Percentiles rank a stretch among this genome's conserved stretches.
Evolutionary conservation across 805 yeast species (phyloP).

Genomic region (Zygosaccharomyces lentus): DNA sequence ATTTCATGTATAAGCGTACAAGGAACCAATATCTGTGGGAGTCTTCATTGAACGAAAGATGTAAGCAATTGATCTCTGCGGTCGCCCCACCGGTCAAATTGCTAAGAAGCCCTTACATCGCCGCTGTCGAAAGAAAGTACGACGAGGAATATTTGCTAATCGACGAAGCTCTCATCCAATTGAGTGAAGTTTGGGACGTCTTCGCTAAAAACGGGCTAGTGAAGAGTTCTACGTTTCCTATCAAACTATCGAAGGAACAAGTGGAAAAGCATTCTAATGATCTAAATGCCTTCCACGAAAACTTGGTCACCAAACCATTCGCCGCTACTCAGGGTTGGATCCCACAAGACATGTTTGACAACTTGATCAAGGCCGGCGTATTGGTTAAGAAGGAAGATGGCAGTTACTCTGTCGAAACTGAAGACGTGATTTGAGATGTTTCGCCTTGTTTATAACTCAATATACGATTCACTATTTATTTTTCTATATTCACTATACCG

Average conservation of each 20-base stretch:
- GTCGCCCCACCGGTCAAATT: slow-evolving; percentile 80
- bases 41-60: slow-evolving; percentile 57
- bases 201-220: slow-evolving; percentile 57
- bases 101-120: slow-evolving; percentile 58
- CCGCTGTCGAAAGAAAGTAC: slow-evolving; percentile 54
- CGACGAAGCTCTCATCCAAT: slow-evolving; percentile 61
- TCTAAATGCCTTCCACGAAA: slow-evolving; percentile 63
- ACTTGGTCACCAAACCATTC: slow-evolving; percentile 68
- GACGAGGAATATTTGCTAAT: slow-evolving; percentile 58
- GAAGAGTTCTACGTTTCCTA: slow-evolving; percentile 51
- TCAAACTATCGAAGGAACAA: slow-evolving; percentile 54
- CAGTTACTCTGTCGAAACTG: slow-evolving; percentile 38
- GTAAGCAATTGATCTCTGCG: slow-evolving; percentile 67
- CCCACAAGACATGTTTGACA: slow-evolving; percentile 87
- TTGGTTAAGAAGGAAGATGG: slow-evolving; percentile 59
- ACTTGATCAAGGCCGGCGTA: slow-evolving; percentile 61
- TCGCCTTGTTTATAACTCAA: background rate
- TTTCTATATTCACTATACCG: background rate
- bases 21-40: slow-evolving; percentile 92
- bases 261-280: slow-evolving; percentile 53
- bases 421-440: slow-evolving; percentile 37
- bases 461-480: background rate
- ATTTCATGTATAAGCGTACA: slow-evolving; percentile 82
- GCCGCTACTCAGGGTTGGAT: slow-evolving; percentile 93
- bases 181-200: slow-evolving; percentile 65